Conservation (phyloP, 371 early-diverging fungal genomes). For the Nematocida homosporus region DNA sequence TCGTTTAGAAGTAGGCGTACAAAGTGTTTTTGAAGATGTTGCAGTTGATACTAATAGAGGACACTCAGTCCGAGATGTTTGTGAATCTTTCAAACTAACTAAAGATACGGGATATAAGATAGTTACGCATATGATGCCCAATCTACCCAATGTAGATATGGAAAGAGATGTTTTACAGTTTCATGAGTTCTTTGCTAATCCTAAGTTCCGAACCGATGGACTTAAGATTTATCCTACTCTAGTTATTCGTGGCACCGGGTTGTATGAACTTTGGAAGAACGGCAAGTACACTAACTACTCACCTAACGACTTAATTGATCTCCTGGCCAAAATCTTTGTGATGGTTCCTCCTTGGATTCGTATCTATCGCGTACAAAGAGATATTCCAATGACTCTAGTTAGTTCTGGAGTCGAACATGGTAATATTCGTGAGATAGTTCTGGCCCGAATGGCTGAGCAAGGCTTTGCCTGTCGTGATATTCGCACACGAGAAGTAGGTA, state of each 20-base stretch:
- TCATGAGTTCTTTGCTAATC: slow-evolving; percentile 95
- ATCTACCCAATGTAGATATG: slow-evolving; percentile 98
- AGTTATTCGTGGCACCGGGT: slow-evolving; percentile 96
- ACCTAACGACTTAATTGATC: slow-evolving; percentile 90
- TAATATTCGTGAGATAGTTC: slow-evolving; percentile 89
- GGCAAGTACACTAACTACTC: slow-evolving; percentile 95
- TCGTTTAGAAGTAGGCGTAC: slow-evolving; percentile 95
- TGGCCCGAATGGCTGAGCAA: slow-evolving; percentile 90
- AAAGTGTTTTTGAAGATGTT: slow-evolving; percentile 98
- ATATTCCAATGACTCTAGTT: slow-evolving; percentile 99
- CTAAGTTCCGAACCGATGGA: slow-evolving; percentile 94
- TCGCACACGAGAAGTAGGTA: slow-evolving; percentile 96
- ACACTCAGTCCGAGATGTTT: slow-evolving; percentile 94
- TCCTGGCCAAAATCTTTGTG: slow-evolving; percentile 88
- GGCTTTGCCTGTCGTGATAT: slow-evolving; percentile 95
- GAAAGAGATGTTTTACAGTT: slow-evolving; percentile 97
- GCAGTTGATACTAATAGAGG: slow-evolving; percentile 97
- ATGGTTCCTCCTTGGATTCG: slow-evolving; percentile 99
- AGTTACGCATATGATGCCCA: slow-evolving; percentile 99
- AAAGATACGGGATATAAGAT: slow-evolving; percentile 99
- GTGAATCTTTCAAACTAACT: slow-evolving; percentile 86
- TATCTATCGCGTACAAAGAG: slow-evolving; percentile 96
- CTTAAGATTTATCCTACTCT: slow-evolving; percentile 97
- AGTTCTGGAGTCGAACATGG: slow-evolving; percentile 98
- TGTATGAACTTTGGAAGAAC: slow-evolving; percentile 98